A percentile compares a stretch with the other conserved stretches of the same genome.
These are phyloP conservation scores for Entonaema liquescens DNA, from an alignment of 495 filamentous ascomycete genomes.

Conservation along the genomic window DNA sequence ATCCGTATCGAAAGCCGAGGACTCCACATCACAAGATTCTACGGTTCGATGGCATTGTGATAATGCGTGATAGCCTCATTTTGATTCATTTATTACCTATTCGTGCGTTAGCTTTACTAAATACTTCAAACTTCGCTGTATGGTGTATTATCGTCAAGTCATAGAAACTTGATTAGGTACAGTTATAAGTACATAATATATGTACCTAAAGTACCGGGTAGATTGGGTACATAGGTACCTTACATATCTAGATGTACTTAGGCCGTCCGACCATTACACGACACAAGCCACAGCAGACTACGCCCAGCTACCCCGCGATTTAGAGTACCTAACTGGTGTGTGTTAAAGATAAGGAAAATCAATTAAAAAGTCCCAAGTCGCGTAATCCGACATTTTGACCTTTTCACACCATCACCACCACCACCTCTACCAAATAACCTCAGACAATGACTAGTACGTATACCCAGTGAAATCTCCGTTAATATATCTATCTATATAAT, in stretches of 20 bases:
- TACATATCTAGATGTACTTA: neutral
- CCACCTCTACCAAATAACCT: neutral
- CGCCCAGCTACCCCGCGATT: constrained; percentile 35
- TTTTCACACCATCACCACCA: neutral
- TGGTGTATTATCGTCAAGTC: neutral
- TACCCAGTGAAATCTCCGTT: neutral
- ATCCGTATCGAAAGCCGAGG: constrained; percentile 23
- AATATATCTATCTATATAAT: neutral
- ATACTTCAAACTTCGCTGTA: neutral
- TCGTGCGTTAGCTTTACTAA: neutral
- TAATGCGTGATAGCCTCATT: constrained; percentile 25
- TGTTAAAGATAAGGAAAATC: constrained; percentile 3
- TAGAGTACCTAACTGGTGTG: constrained; percentile 14
- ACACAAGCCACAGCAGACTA: constrained; percentile 4
- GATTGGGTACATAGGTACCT: neutral
- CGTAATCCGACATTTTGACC: constrained; percentile 27
- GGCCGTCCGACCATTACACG: neutral
- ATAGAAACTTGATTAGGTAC: neutral
- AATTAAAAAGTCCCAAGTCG: constrained; percentile 38
- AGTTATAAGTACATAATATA: neutral
- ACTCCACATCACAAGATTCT: constrained; percentile 33
- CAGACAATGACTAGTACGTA: constrained; percentile 41
- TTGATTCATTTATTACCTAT: neutral
- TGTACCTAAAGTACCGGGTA: neutral
- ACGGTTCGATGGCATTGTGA: constrained; percentile 5